These are phyloP conservation scores for Stephanocyclus meneghinianus DNA, from an alignment of 352 stramenopile species.

Conservation along the genomic window DNA sequence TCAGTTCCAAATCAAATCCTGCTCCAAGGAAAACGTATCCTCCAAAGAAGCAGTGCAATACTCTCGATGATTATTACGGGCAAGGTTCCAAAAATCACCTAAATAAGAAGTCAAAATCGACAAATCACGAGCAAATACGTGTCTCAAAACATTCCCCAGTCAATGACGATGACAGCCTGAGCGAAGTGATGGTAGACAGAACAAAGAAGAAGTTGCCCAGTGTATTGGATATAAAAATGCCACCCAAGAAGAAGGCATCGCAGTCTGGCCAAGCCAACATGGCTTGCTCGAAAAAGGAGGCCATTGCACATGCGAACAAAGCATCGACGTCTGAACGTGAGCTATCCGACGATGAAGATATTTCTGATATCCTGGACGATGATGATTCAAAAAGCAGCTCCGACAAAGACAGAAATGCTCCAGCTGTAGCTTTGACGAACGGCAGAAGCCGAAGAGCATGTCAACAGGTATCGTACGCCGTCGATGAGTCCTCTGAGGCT, in stretches of 20 bases:
- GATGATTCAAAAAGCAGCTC: not conserved
- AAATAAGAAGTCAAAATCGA: not conserved
- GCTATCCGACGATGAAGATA: not conserved
- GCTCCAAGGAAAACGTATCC: not conserved
- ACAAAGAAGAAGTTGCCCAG: too few species aligned
- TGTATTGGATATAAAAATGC: too few species aligned
- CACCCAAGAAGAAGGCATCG: too few species aligned
- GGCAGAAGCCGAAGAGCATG: not conserved
- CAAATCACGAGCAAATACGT: not conserved
- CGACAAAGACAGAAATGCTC: not conserved
- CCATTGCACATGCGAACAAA: too few species aligned
- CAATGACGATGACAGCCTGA: too few species aligned
- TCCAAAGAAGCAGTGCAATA: slow-evolving; percentile 14
- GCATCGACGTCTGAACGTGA: too few species aligned
- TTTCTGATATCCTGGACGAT: not conserved
- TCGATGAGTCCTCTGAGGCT: slow-evolving; percentile 2
- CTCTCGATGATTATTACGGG: not conserved
- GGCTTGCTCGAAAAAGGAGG: too few species aligned
- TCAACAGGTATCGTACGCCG: not conserved
- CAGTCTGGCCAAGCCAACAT: too few species aligned
- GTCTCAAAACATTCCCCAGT: not conserved
- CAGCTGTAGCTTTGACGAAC: not conserved
- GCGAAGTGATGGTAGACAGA: too few species aligned
- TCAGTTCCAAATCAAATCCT: slow-evolving; percentile 7
- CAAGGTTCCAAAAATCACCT: not conserved